These are phyloP conservation scores for Boletus tomentosulus DNA, from an alignment of 768 basidiomycete genomes.

Conservation along the genomic window DNA sequence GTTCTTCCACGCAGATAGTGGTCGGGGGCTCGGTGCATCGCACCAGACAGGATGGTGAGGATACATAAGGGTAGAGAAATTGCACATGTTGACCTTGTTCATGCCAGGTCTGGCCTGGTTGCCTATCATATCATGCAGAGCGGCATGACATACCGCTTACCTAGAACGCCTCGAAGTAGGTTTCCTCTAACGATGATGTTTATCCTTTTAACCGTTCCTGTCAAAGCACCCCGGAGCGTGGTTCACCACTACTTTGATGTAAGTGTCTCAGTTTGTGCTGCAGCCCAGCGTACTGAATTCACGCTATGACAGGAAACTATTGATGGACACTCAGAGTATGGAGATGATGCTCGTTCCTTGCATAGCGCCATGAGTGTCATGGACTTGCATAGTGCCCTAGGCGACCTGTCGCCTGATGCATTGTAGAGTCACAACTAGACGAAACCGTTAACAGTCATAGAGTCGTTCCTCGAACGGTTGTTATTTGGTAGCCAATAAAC, in stretches of 20 bases:
- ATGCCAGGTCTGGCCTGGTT: conserved; percentile 75
- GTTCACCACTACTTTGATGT: conserved; percentile 95
- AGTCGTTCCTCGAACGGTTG: neutral
- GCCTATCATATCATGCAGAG: conserved; percentile 90
- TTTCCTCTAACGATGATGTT: conserved; percentile 9
- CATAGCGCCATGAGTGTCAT: conserved; percentile 56
- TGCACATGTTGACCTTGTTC: neutral
- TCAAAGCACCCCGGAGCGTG: conserved; percentile 76
- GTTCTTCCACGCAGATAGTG: conserved; percentile 95
- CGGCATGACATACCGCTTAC: conserved; percentile 82
- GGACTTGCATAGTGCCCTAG: conserved; percentile 50
- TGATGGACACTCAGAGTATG: conserved; percentile 67
- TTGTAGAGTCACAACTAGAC: conserved; percentile 34
- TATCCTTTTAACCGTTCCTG: conserved; percentile 3
- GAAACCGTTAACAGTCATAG: neutral
- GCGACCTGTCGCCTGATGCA: conserved; percentile 71
- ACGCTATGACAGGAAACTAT: conserved; percentile 57
- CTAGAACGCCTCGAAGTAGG: conserved; percentile 91
- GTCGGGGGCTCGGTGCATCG: conserved; percentile 91
- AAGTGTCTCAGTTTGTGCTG: conserved; percentile 22
- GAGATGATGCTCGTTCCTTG: conserved; percentile 63
- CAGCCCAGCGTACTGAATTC: neutral
- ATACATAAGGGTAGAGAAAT: neutral
- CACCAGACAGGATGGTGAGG: conserved; percentile 96
- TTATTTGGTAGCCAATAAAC: conserved; percentile 17